Evolutionary conservation across 2,329 filamentous ascomycete genomes (phyloP).

Genomic region (Colletotrichum endophyticum): DNA sequence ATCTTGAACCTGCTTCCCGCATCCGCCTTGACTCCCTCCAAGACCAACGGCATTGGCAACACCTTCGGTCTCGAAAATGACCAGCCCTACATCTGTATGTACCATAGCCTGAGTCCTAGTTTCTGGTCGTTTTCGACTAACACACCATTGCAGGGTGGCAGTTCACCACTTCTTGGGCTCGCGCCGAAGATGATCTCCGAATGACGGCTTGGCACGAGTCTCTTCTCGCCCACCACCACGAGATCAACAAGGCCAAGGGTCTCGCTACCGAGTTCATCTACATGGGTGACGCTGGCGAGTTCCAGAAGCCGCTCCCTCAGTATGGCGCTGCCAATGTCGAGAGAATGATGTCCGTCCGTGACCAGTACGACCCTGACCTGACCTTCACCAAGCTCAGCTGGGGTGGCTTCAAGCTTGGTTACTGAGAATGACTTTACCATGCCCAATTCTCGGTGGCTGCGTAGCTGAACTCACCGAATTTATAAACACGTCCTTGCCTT

Average conservation of each 20-base stretch:
- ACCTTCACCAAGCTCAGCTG: slow-evolving; percentile 36
- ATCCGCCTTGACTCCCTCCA: slow-evolving; percentile 30
- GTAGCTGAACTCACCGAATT: background rate
- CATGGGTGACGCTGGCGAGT: slow-evolving; percentile 41
- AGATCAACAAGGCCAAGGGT: slow-evolving; percentile 31
- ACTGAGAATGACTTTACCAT: background rate
- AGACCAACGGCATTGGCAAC: slow-evolving; percentile 42
- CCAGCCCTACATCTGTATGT: slow-evolving; percentile 34
- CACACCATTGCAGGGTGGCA: slow-evolving; percentile 35
- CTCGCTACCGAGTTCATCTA: slow-evolving; percentile 39
- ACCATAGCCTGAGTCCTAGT: fast-evolving
- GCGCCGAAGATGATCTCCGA: slow-evolving; percentile 37
- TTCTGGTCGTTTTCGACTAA: fast-evolving
- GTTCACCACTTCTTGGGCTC: slow-evolving; percentile 39
- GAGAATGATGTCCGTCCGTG: slow-evolving; percentile 32
- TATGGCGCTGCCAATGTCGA: slow-evolving; percentile 36
- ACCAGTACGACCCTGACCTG: slow-evolving; percentile 34
- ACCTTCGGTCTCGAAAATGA: slow-evolving; percentile 37
- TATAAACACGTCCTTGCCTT: background rate
- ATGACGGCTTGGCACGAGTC: slow-evolving; percentile 35
- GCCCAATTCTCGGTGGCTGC: background rate
- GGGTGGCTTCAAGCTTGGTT: slow-evolving; percentile 35
- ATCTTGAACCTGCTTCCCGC: slow-evolving; percentile 34
- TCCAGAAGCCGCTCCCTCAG: slow-evolving; percentile 36
- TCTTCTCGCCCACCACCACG: slow-evolving; percentile 33